Evolutionary conservation across 2,329 filamentous ascomycete species (phyloP), one percentile per base, ranked within the genome.

Genomic region (Talaromyces sp.): DNA sequence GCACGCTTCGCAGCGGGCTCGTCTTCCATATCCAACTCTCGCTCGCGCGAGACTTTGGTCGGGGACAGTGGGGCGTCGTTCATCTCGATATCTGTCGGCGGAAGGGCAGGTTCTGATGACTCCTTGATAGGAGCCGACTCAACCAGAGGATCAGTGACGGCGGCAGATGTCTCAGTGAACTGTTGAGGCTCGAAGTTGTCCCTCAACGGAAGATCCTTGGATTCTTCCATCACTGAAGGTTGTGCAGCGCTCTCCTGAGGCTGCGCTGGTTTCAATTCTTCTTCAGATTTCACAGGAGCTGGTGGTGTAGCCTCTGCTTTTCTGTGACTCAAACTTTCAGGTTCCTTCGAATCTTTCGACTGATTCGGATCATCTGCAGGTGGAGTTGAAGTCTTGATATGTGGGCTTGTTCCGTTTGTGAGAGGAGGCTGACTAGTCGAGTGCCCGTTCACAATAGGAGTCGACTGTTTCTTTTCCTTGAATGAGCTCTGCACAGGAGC

Each of bases 1-100:
- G 91, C 87, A 31, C 93, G 89, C 81, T 97, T 97, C 1, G 92
- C 86, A 17, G 86, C 86, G 62, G 89, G 92, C 68, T 92, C 80
- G 22, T 83, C 81, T 19, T 69, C 70, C 13, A 68, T 80, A 68
- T 96, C 92, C 4, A 92, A 89, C 66, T 96, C 92, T 15, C 93
- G 89, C 69, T 89, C 90, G 11, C 92, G 88, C 1, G 91, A 84
- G 13, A 90, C 74, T 78, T 93, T 94, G 3, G 76, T 75, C 3
- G 80, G 78, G 1, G 81, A 80, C 3, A 78, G 72, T 0, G 84
- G 81, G 1, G 80, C 84, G 68, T 87, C 86, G n/a, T 76, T 73
- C 85, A 87, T 87, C 47, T 80, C 75, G 11, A 84, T 77, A 65
- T 87, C 85, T 45, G 68, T 67, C 15, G 68, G 66, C 27, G 73